Conservation (phyloP, 495 filamentous ascomycete genomes). For the Penicillium argentinense region DNA sequence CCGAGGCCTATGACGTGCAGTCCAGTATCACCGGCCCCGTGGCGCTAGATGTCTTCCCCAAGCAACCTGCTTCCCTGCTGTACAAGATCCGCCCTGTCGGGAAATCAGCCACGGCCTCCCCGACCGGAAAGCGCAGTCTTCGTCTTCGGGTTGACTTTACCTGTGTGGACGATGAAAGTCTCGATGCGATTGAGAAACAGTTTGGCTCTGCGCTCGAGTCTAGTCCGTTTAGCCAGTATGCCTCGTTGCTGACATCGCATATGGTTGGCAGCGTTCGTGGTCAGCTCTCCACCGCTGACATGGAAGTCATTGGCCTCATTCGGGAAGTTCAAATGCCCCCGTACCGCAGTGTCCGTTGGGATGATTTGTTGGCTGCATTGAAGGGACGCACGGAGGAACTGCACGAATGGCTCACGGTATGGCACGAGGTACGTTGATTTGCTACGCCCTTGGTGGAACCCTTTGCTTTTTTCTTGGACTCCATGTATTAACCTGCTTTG, state of each 20-base stretch:
- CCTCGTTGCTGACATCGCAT: constrained; percentile 47
- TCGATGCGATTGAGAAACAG: constrained; percentile 40
- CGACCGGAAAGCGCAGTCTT: constrained; percentile 51
- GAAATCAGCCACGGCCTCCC: constrained; percentile 21
- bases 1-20: constrained; percentile 65
- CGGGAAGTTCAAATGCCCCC: constrained; percentile 43
- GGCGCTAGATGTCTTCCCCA: constrained; percentile 69
- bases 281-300: constrained; percentile 55
- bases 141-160: constrained; percentile 75
- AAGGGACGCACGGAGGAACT: constrained; percentile 38
- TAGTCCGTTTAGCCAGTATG: constrained; percentile 45
- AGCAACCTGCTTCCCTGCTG: constrained; percentile 77
- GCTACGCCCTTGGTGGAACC: constrained; percentile 4
- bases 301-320: constrained; percentile 50
- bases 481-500: constrained; percentile 8
- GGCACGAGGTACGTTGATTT: constrained; percentile 46
- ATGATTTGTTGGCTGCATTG: constrained; percentile 39
- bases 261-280: constrained; percentile 53
- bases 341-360: constrained; percentile 43
- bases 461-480: not conserved
- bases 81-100: constrained; percentile 63
- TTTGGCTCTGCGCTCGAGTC: constrained; percentile 43
- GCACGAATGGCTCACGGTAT: constrained; percentile 42
- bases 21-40: constrained; percentile 54
- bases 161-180: constrained; percentile 66